These are phyloP conservation scores for Marchantia paleacea DNA, from an alignment of 225 moss, liverwort and hornwort species.

Conservation along the genomic window DNA sequence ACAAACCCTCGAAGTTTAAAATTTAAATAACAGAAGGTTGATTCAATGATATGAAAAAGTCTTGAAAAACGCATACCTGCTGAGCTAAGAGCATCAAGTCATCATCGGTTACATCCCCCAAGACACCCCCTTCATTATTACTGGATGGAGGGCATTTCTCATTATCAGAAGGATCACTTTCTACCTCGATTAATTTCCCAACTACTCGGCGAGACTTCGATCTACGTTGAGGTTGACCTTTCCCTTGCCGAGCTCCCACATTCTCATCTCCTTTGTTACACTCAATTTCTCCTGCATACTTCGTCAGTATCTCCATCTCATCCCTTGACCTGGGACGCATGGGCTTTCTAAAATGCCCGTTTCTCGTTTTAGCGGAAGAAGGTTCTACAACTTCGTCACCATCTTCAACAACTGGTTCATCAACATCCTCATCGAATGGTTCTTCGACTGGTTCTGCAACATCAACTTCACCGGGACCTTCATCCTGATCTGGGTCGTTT, in stretches of 20 bases:
- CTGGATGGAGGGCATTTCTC: not conserved
- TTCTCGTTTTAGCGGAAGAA: not conserved
- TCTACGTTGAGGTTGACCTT: conserved; percentile 16
- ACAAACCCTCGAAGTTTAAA: no score
- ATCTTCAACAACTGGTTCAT: conserved; percentile 18
- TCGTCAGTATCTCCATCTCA: not conserved
- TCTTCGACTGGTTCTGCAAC: conserved; percentile 21
- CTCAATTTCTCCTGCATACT: conserved; percentile 27
- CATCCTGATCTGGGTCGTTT: conserved; percentile 11
- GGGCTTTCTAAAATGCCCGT: conserved; percentile 14
- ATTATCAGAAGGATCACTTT: conserved; percentile 27
- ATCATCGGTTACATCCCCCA: conserved; percentile 28
- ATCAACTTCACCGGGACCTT: conserved; percentile 37
- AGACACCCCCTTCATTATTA: not conserved
- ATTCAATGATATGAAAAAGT: no score
- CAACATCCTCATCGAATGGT: not conserved
- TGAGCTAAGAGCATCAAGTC: conserved; percentile 34
- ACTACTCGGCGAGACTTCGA: conserved; percentile 23
- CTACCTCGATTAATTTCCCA: conserved; percentile 26
- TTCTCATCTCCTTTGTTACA: conserved; percentile 25
- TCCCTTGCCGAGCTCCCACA: conserved; percentile 14
- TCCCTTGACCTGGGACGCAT: not conserved
- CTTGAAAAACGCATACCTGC: conserved; percentile 24
- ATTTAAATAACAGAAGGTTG: not conserved
- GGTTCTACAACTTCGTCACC: conserved; percentile 11